Conservation (phyloP, 179 eudicot genomes). For the Beta corolliflora region DNA sequence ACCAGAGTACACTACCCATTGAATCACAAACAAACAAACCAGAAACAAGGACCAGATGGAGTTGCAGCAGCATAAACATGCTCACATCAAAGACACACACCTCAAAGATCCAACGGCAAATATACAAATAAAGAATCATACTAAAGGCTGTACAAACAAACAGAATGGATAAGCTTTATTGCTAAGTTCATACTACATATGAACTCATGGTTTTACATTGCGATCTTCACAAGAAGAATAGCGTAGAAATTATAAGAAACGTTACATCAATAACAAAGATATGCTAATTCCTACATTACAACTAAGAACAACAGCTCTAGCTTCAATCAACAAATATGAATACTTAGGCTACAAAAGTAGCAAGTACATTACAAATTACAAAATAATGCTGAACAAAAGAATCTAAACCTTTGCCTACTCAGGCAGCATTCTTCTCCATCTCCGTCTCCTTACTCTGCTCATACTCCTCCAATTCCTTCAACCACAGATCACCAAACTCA, state of each 20-base stretch:
- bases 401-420: constrained; percentile 1
- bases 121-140: too few relatives aligned
- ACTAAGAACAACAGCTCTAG: constrained; percentile 13
- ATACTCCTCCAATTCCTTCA: constrained; percentile 75
- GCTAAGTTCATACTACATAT: background rate
- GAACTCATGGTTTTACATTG: constrained; percentile 15
- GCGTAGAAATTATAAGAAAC: background rate
- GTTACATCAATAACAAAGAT: background rate
- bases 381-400: constrained; percentile 16
- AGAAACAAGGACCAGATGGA: background rate
- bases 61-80: background rate
- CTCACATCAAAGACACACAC: background rate
- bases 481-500: constrained; percentile 88
- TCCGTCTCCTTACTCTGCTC: constrained; percentile 31
- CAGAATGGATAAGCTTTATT: background rate
- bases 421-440: constrained; percentile 24
- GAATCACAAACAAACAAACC: background rate
- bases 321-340: constrained; percentile 19
- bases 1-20: background rate
- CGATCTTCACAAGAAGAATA: constrained; percentile 13
- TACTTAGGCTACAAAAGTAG: background rate
- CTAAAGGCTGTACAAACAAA: background rate
- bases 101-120: background rate
- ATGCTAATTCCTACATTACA: constrained; percentile 6
- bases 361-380: background rate